These are phyloP conservation scores for Penicillium coffeae DNA, from an alignment of 495 filamentous ascomycete species.

Conservation along the genomic window DNA sequence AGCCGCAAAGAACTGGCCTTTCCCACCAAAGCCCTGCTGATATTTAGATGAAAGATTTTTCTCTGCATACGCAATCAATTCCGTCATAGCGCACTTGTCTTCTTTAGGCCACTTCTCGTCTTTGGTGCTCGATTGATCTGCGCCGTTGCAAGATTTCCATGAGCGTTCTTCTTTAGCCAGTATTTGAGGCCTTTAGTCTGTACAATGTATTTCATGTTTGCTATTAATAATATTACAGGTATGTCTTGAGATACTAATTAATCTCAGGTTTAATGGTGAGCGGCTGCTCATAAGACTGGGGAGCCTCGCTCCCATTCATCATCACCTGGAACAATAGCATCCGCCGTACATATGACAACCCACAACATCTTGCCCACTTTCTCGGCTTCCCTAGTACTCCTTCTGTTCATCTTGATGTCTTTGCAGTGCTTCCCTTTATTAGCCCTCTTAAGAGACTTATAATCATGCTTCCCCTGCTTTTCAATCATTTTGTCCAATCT, in stretches of 20 bases:
- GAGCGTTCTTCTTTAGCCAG: background rate
- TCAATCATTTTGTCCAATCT: conserved; percentile 8
- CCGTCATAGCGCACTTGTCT: background rate
- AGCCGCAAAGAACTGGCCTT: background rate
- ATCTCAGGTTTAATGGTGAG: too few relatives aligned
- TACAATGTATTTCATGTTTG: too few relatives aligned
- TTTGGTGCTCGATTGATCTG: background rate
- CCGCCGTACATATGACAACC: conserved; percentile 9
- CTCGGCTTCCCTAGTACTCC: conserved; percentile 8
- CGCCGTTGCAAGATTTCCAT: background rate
- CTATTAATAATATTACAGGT: too few relatives aligned
- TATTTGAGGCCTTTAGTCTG: background rate
- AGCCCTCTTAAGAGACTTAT: background rate
- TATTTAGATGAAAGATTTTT: background rate
- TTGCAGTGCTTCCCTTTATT: too few relatives aligned
- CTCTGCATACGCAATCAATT: background rate
- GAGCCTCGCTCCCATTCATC: conserved; percentile 10
- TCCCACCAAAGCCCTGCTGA: background rate
- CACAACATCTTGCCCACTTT: conserved; percentile 14
- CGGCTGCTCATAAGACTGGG: too few relatives aligned
- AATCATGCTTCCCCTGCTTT: background rate
- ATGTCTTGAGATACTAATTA: too few relatives aligned
- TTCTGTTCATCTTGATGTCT: too few relatives aligned
- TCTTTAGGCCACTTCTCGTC: background rate
- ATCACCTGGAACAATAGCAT: background rate